Base-by-base conservation (phyloP, 345 rosid species). In the Xanthoceras sorbifolium region DNA sequence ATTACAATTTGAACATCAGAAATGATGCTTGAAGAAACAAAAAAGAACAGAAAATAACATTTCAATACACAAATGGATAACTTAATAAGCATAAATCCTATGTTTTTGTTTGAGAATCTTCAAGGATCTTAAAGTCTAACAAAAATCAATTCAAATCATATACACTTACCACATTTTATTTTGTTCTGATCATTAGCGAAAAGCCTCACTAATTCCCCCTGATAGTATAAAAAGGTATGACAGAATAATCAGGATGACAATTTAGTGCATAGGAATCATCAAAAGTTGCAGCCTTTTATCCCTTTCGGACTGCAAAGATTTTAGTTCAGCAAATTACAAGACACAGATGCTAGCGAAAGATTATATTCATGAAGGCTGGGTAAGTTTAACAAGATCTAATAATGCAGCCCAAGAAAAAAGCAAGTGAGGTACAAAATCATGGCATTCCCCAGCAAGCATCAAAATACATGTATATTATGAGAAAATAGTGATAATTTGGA, bases 171-270 rank as follows among this genome's bases (percentile, higher is more conserved):
- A 76, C 98, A 96, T 82, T 81, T 92, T 68, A 93, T 93, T 86
- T 96, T 93, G 87, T 87, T 87, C 85, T 92, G 98, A 80, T 88
- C 94, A 81, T 93, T 96, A 64, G 98, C 99, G 79, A 88, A 96
- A 73, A 81, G 87, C 86, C 83, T 91, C 87, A 94, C 97, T 77
- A 92, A 86, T 29, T 94, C 98, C 46, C 98, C 97, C 98, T 94
- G 89, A 80, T 61, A 80, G 67, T 63, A 55, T 36, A 59, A 80
- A 82, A 64, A 29, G 62, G 77, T 57, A 20, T 34, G 11, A 25
- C 50, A 72, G 48, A 59, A 48, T 5, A 44, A 60, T 75, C 64
- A 78, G 73, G 46, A 77, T 64, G 72, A 63, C 36, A 64, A 69
- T 65, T 64, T 72, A 55, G 69, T 26, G 23, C 44, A 75, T 42